Percentiles rank a stretch among this genome's conserved stretches.
These are phyloP conservation scores for Penicillium sp. DNA, from an alignment of 2,329 filamentous ascomycete species.

Conservation along the genomic window DNA sequence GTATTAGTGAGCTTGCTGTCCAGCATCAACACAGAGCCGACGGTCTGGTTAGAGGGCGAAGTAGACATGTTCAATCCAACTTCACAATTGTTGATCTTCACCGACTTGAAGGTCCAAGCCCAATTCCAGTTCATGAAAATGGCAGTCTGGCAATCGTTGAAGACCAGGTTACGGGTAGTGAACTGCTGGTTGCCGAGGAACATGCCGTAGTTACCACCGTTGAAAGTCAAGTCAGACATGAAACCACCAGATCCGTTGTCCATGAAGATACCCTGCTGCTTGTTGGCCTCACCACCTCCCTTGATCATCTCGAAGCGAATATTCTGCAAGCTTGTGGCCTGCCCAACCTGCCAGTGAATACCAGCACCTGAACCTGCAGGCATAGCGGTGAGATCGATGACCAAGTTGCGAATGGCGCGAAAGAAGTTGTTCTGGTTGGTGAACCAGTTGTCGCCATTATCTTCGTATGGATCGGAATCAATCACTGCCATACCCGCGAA, in stretches of 20 bases:
- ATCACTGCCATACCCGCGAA: slow-evolving; percentile 88
- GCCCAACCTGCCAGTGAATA: slow-evolving; percentile 84
- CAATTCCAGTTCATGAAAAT: slow-evolving; percentile 93
- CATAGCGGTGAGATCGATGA: slow-evolving; percentile 71
- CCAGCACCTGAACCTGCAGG: slow-evolving; percentile 62
- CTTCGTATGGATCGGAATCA: slow-evolving; percentile 79
- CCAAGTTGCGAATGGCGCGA: slow-evolving; percentile 77
- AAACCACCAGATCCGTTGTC: slow-evolving; percentile 83
- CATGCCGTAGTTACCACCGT: slow-evolving; percentile 73
- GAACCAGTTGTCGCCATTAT: slow-evolving; percentile 69
- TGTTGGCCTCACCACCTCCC: slow-evolving; percentile 63
- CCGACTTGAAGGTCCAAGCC: slow-evolving; percentile 76
- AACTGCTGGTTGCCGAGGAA: slow-evolving; percentile 88
- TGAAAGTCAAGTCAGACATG: slow-evolving; percentile 80
- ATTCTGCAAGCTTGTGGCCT: slow-evolving; percentile 77
- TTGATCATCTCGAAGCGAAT: slow-evolving; percentile 76
- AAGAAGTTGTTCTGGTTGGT: slow-evolving; percentile 83
- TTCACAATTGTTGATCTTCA: slow-evolving; percentile 71
- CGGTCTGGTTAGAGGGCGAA: slow-evolving; percentile 64
- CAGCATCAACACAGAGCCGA: slow-evolving; percentile 79
- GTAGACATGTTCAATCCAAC: slow-evolving; percentile 77
- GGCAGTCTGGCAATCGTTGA: slow-evolving; percentile 78
- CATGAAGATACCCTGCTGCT: slow-evolving; percentile 77
- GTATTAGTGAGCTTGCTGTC: slow-evolving; percentile 80
- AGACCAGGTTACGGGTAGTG: slow-evolving; percentile 77